Evolutionary conservation across 169 alveolate species (phyloP), one percentile per base, ranked within the genome.

Genomic region (Hepatocystis sp.): DNA sequence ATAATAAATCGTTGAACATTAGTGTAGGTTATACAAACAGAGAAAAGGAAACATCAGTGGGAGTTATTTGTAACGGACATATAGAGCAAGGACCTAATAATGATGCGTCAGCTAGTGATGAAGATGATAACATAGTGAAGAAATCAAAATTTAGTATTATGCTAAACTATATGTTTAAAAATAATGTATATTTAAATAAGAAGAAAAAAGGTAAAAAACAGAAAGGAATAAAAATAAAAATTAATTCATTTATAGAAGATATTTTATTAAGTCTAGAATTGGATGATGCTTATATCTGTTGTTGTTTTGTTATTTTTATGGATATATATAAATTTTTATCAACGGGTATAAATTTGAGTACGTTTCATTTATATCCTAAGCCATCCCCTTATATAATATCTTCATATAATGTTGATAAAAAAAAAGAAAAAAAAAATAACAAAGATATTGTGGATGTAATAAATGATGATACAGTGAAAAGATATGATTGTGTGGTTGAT

Each of bases 321-420:
- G 89, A 81, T 55, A 81, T 81, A 10, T 81, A 60, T 36, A 81
- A 81, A 61, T 81, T 81, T 53, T 42, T 81, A 27, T 47, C 89
- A 3, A 81, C 66, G 3, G 84, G 84, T n/a, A 61, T 63, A 23
- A 64, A 64, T 28, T 27, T 81, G 60, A 81, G 89, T 39, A 81
- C 89, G n/a, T 40, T 63, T 19, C 89, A 51, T 39, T 65, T 81
- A n/a, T 81, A 81, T n/a, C 89, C 89, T 0, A 81, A 81, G 49
- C 89, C 89, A 19, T 81, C 89, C 23, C 89, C 89, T 32, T 81
- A 81, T 44, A 81, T 81, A 30, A 84, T 81, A 51, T 63, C 89
- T 25, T n/a, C n/a, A n/a, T n/a, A n/a, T n/a, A n/a, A n/a, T n/a
- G n/a, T n/a, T n/a, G n/a, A n/a, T n/a, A 27, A 52, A n/a, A 81